Evolutionary conservation across 225 moss, liverwort and hornwort species (phyloP), one percentile per base, ranked within the genome.

Genomic region (Neckera pumila): DNA sequence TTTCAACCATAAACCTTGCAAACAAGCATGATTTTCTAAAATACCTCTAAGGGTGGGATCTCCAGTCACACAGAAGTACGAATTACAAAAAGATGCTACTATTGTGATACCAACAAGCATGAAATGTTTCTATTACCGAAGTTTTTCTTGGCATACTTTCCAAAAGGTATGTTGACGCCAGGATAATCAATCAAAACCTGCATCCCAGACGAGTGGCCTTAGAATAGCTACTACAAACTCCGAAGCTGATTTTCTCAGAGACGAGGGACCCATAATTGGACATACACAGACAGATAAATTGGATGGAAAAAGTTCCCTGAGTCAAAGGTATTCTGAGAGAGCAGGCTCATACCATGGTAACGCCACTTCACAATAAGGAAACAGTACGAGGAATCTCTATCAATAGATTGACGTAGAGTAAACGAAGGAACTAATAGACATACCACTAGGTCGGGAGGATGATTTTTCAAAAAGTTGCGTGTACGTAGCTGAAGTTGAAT

Each of bases 111-210:
- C 43, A 19, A 64, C 34, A 76, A 56, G 31, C 40, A 54, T 74
- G 62, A 64, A 27, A 61, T 78, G 47, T 59, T 84, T 81, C 74
- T 74, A 83, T 90, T 91, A 96, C 97, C 97, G 53, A 93, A 94
- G 36, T 94, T 91, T 65, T 89, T 85, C 88, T 96, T 97, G 88
- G 92, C 93, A 92, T 94, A 93, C 86, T 92, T 91, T 83, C 94
- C 96, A 87, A 97, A 94, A 45, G 95, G 91, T 89, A 97, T 94
- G 91, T 97, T 97, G 80, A 97, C 86, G 58, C 96, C 97, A 40
- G 97, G 97, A 88, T 97, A 97, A 69, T 97, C 97, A 69, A 97
- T 90, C 90, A 97, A 89, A 56, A 96, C 97, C 97, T 97, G 94
- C 89, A 91, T 69, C 36, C 82, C 87, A 89, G 43, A 78, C 25